Conservation (phyloP, 208 protist species). For the Acanthamoeba divionensis region DNA sequence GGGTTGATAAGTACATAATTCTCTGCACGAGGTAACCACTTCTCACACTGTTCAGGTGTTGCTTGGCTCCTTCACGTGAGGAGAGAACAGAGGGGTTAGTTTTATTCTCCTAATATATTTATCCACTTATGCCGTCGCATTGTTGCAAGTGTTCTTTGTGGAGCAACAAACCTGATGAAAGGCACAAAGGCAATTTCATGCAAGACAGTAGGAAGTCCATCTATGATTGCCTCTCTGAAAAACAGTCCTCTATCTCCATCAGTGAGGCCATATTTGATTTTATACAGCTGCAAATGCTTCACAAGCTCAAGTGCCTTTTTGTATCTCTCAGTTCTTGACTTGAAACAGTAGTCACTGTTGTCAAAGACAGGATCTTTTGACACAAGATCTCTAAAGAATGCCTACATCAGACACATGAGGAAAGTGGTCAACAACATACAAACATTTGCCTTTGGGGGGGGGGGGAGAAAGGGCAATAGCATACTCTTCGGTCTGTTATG, state of each 20-base stretch:
- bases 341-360: conserved; percentile 13
- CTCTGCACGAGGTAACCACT: conserved; percentile 34
- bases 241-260: neutral
- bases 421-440: neutral
- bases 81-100: too few relatives aligned
- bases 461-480: neutral
- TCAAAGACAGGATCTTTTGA: conserved; percentile 2
- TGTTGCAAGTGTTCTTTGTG: too few relatives aligned
- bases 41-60: neutral
- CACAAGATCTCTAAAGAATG: neutral
- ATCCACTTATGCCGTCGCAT: too few relatives aligned
- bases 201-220: neutral
- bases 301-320: conserved; percentile 5
- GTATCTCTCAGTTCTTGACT: neutral
- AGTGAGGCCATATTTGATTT: neutral
- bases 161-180: too few relatives aligned
- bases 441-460: neutral
- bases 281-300: conserved; percentile 26
- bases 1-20: neutral
- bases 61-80: conserved; percentile 55
- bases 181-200: conserved; percentile 45
- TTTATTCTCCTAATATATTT: too few relatives aligned
- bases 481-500: neutral
- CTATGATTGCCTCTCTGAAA: neutral
- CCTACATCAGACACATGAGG: neutral